Evolutionary conservation across 345 rosid genomes (phyloP).

Genomic region (Euphorbia lathyris): DNA sequence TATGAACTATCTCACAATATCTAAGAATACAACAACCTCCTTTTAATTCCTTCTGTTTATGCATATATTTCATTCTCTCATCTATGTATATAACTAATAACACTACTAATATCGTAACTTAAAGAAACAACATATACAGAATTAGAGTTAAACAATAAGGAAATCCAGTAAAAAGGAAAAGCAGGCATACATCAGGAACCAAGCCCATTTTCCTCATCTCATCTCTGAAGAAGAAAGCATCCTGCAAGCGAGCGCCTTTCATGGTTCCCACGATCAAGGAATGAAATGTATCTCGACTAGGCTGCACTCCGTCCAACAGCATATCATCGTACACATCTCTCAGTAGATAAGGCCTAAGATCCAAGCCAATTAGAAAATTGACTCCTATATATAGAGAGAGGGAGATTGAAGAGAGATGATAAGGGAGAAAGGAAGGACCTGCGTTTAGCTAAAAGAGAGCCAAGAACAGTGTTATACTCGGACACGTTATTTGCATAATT

Average conservation of each 20-base stretch:
- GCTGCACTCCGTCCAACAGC: conserved; percentile 93
- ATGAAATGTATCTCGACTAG: conserved; percentile 68
- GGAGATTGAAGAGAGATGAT: not conserved
- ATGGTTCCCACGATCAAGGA: conserved; percentile 78
- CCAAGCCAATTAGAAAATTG: not conserved
- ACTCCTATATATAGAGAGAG: not conserved
- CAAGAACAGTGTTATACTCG: conserved; percentile 73
- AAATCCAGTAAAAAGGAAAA: not conserved
- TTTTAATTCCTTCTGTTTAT: not conserved
- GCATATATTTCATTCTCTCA: not conserved
- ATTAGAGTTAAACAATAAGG: too few relatives aligned
- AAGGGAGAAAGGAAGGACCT: conserved; percentile 37
- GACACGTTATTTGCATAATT: conserved; percentile 71
- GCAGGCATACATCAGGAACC: conserved; percentile 71
- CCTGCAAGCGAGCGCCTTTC: conserved; percentile 84
- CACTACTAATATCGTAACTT: not conserved
- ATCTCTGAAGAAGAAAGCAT: conserved; percentile 77
- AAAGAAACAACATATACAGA: not conserved
- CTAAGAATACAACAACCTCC: not conserved
- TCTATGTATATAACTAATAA: not conserved
- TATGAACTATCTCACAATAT: not conserved
- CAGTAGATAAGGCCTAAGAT: conserved; percentile 53
- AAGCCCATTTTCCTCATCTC: conserved; percentile 88
- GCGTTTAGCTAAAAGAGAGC: conserved; percentile 59
- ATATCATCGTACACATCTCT: conserved; percentile 87